Conservation (phyloP, 257 asterid species). For the Solanum clarkiae region DNA sequence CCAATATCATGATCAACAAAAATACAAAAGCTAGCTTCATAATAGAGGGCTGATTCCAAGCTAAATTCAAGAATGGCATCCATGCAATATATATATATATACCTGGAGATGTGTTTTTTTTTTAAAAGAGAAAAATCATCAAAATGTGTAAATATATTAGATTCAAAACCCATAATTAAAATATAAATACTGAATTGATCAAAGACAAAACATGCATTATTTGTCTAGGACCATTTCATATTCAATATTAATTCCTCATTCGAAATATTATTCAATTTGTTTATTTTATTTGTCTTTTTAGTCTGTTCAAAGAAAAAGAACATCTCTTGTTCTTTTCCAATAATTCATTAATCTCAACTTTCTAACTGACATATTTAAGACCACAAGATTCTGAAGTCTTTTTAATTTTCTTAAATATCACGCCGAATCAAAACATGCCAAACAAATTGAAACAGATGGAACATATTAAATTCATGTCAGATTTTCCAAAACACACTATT, state of each 20-base stretch:
- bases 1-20: neutral
- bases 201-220: neutral
- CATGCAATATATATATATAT: neutral
- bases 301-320: neutral
- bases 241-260: neutral
- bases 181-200: too few relatives aligned
- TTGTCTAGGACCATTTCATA: neutral
- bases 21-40: neutral
- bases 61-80: neutral
- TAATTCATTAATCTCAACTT: too few relatives aligned
- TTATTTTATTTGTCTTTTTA: too few relatives aligned
- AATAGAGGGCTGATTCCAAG: neutral
- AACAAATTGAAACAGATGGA: too few relatives aligned
- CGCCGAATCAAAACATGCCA: neutral
- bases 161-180: neutral
- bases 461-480: neutral
- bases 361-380: too few relatives aligned
- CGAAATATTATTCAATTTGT: too few relatives aligned
- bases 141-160: neutral
- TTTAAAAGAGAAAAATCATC: neutral
- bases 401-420: rapidly evolving
- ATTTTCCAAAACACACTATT: neutral
- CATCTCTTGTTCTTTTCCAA: too few relatives aligned
- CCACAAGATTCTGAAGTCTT: neutral
- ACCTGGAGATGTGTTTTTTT: neutral